These are phyloP conservation scores for Allium cepa DNA, from an alignment of 106 monocot genomes.

Conservation along the genomic window DNA sequence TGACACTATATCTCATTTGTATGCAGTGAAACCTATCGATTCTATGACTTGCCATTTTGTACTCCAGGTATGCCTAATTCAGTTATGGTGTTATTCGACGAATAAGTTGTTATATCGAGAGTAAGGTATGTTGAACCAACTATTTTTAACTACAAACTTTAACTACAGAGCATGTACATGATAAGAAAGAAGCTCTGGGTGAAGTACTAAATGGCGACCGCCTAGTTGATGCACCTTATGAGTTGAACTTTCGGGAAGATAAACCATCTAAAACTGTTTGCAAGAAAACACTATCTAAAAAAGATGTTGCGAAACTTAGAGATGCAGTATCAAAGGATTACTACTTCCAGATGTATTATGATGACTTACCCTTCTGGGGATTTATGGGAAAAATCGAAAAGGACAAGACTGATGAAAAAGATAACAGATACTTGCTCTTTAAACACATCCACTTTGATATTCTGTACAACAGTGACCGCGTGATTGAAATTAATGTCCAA, in stretches of 20 bases:
- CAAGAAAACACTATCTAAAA: slow-evolving; percentile 45
- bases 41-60: slow-evolving; percentile 29
- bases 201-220: slow-evolving; percentile 78
- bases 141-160: neutral
- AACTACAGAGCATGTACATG: slow-evolving; percentile 47
- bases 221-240: slow-evolving; percentile 65
- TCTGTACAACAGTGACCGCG: slow-evolving; percentile 51
- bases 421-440: slow-evolving; percentile 43
- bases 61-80: slow-evolving; percentile 13
- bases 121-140: no score
- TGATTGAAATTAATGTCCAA: slow-evolving; percentile 60
- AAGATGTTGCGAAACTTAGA: slow-evolving; percentile 53
- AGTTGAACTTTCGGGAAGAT: slow-evolving; percentile 56
- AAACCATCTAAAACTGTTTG: slow-evolving; percentile 41
- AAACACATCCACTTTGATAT: slow-evolving; percentile 73
- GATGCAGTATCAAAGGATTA: slow-evolving; percentile 66
- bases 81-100: neutral
- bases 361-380: slow-evolving; percentile 77
- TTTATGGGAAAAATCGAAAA: slow-evolving; percentile 64
- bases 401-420: slow-evolving; percentile 31
- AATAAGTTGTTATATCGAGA: neutral
- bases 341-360: slow-evolving; percentile 85
- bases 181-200: slow-evolving; percentile 74
- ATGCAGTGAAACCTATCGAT: slow-evolving; percentile 35
- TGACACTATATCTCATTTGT: slow-evolving; percentile 1